Percentiles rank a stretch among this genome's conserved stretches.
Conservation (phyloP, 2,329 filamentous ascomycete species). For the Rachicladosporium sp. region DNA sequence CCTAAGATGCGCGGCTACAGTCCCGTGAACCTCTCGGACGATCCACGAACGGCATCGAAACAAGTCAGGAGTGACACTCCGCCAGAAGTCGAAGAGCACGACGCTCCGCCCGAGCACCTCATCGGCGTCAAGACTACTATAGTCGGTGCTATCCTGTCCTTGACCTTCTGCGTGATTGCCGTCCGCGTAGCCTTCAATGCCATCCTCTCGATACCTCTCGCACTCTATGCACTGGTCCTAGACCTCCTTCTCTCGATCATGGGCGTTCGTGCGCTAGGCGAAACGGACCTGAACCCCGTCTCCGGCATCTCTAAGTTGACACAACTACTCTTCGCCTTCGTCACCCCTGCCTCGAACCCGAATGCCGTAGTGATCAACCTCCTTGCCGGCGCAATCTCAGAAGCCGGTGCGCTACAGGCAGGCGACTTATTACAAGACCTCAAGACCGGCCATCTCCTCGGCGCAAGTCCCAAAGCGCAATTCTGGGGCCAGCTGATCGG, state of each 20-base stretch:
- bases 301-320: conserved; percentile 94
- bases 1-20: conserved; percentile 27
- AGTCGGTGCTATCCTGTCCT: conserved; percentile 63
- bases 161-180: conserved; percentile 66
- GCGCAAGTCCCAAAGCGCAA: conserved; percentile 84
- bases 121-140: conserved; percentile 60
- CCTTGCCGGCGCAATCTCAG: conserved; percentile 77
- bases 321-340: conserved; percentile 85
- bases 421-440: conserved; percentile 95
- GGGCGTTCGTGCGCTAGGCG: conserved; percentile 52
- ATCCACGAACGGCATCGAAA: background rate
- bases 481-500: conserved; percentile 96
- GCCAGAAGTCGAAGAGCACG: conserved; percentile 41
- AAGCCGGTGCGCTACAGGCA: conserved; percentile 79
- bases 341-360: conserved; percentile 67
- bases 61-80: conserved; percentile 11
- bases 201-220: conserved; percentile 69
- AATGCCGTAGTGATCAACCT: conserved; percentile 92
- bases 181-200: conserved; percentile 74
- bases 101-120: conserved; percentile 74
- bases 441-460: conserved; percentile 87
- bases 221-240: conserved; percentile 69
- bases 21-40: conserved; percentile 19
- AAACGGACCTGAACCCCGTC: conserved; percentile 93
- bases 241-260: conserved; percentile 56